phyloP scores from a whole-genome alignment of 2,329 filamentous ascomycete species.

The Pochonia chlamydosporia region DNA sequence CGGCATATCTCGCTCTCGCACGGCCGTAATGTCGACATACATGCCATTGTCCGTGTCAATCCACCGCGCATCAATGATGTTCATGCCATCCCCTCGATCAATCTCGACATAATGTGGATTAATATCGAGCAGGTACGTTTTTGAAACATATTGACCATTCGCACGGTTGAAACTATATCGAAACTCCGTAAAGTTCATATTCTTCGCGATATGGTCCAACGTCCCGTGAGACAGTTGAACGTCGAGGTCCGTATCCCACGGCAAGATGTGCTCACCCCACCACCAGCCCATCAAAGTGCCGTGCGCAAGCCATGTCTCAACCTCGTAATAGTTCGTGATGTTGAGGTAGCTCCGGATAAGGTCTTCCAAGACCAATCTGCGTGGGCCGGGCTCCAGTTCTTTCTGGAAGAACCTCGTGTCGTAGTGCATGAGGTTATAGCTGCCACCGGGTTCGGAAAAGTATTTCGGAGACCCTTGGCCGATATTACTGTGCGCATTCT shows the following conservation, averaged over 20 bases:
- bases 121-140: constrained; percentile 66
- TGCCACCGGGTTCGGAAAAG: neutral
- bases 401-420: constrained; percentile 63
- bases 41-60: constrained; percentile 71
- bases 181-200: constrained; percentile 64
- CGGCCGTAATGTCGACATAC: constrained; percentile 77
- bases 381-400: constrained; percentile 59
- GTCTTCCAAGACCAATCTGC: constrained; percentile 59
- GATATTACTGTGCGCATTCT: neutral
- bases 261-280: constrained; percentile 76
- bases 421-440: constrained; percentile 57
- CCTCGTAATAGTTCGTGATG: constrained; percentile 54
- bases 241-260: constrained; percentile 82
- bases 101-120: constrained; percentile 64
- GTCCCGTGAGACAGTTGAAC: constrained; percentile 69
- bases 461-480: neutral
- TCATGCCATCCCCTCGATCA: constrained; percentile 59
- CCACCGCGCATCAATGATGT: constrained; percentile 81
- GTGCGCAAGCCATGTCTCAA: constrained; percentile 84
- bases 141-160: constrained; percentile 32
- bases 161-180: constrained; percentile 41
- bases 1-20: constrained; percentile 60
- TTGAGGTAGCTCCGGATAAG: constrained; percentile 70
- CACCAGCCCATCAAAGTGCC: constrained; percentile 82
- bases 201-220: constrained; percentile 56